Evolutionary conservation across 768 basidiomycete genomes (phyloP), one percentile per base, ranked within the genome.

Genomic region (Russula griseocarnosa): DNA sequence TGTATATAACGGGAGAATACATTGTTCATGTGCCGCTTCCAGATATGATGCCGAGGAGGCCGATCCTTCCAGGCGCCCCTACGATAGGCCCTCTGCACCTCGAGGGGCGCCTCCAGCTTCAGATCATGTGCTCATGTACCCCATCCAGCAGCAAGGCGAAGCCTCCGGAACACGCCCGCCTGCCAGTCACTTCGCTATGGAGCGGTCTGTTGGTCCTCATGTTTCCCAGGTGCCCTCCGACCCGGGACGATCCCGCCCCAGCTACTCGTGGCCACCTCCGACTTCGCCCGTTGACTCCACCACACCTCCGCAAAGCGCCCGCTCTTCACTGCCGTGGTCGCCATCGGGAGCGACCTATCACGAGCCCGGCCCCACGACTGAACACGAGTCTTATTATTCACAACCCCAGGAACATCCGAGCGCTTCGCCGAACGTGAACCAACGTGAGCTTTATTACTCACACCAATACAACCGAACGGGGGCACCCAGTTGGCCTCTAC

Each of bases 21-120:
- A 32, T 8, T 50, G 62, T 44, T 54, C 55, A 63, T 64, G 66
- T 67, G 51, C 26, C 50, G 8, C 34, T 53, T 13, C 50, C 38
- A 68, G 67, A 67, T 68, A 68, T 36, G 67, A 68, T 52, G 67
- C 67, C 54, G 67, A 68, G 22, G 67, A 68, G 57, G 62, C 67
- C 52, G 67, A 68, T 38, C 40, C 66, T 16, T 46, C 58, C 24
- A 63, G 67, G 60, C 67, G 66, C 66, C 66, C 63, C n/a, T 52
- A 57, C 38, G 64, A 67, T 0, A 51, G 66, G 55, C 50, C 66
- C 38, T 62, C 67, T 18, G 36, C 58, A 18, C 58, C 58, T 22
- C 60, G 58, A 24, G 18, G 28, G 18, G 53, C 53, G 53, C 26
- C 44, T 28, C 49, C 64, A 30, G 8, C 65, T 47, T 26, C 67